Base-by-base conservation (phyloP, 2,329 filamentous ascomycete genomes). In the Fusarium globosum region DNA sequence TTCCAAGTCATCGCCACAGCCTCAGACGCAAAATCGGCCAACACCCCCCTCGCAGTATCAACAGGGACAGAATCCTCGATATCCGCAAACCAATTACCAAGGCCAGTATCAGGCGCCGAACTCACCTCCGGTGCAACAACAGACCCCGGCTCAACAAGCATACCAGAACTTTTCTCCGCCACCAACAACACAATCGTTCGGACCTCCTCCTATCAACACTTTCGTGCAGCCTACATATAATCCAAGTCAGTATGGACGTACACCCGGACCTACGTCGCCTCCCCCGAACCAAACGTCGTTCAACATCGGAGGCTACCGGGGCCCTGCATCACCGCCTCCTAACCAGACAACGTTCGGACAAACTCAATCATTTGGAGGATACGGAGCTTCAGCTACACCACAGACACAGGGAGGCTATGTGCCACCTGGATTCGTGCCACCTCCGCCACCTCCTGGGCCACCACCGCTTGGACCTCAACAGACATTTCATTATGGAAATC, bases 391-490 rank as follows among this genome's bases (percentile, higher is more conserved):
- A 82, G 53, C 81, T 83, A 60, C 84, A 51, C 84, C 83, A 38
- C 83, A 82, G 57, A 84, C 72, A 45, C 83, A 83, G 69, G 79
- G 81, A 41, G 81, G 81, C 30, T 88, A 86, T 61, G 84, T 88
- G 36, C 88, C 89, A 20, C 83, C 85, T 0, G 89, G 89, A 7
- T 91, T 90, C 70, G 87, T 92, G 42, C 90, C 89, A 9, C 90
- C 90, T 7, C 89, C 90, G 12, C 90, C 90, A 4, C 89, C 90
- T 4, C 90, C 90, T 1, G 89, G 89, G 1, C 89, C 89, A 8
- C 89, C 89, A 13, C 89, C 89, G 4, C 78, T 91, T 73, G 89
- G 89, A 8, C 88, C 88, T 38, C 89, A 91, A 78, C 89, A 91
- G 79, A 91, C 88, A 15, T 87, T 89, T 35, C 87, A 90, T 72